A percentile compares a stretch with the other conserved stretches of the same genome.
Conservation (phyloP, 139 green algal species). For the Chlamydomonas sp. region DNA sequence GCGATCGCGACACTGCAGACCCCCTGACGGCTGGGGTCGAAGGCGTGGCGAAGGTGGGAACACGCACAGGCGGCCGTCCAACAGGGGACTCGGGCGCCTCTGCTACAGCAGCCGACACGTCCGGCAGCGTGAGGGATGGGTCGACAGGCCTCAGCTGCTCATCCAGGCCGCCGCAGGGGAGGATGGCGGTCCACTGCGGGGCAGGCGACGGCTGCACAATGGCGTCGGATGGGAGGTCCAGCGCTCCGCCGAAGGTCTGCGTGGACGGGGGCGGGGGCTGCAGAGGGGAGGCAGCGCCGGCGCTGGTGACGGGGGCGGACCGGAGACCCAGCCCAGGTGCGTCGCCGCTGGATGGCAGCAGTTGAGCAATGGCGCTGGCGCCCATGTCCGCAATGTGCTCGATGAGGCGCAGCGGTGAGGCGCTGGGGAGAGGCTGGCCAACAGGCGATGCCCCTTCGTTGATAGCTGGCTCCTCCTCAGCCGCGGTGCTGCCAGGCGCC, state of each 20-base stretch:
- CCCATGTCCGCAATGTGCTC: constrained; percentile 5
- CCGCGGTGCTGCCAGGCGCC: background rate
- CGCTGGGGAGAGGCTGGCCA: background rate
- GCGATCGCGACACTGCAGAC: background rate
- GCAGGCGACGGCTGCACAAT: background rate
- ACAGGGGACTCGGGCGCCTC: background rate
- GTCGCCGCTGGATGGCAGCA: background rate
- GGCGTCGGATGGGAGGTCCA: constrained; percentile 14
- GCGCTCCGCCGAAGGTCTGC: constrained; percentile 23
- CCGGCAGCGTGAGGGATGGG: background rate
- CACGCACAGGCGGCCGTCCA: background rate
- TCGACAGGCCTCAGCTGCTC: background rate
- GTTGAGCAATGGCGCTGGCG: background rate
- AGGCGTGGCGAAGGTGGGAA: constrained; percentile 30
- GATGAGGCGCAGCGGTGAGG: background rate
- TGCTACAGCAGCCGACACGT: background rate
- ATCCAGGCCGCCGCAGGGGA: constrained; percentile 14
- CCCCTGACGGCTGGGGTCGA: background rate
- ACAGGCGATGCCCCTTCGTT: background rate
- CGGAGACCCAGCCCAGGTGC: background rate
- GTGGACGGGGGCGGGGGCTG: background rate
- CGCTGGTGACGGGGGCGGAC: constrained; percentile 24
- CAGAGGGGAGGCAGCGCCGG: background rate
- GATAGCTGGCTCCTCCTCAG: background rate
- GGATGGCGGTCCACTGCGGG: background rate